Percentiles rank a stretch among this genome's conserved stretches.
phyloP scores from a whole-genome alignment of 768 basidiomycete genomes.

The Chiua virens region DNA sequence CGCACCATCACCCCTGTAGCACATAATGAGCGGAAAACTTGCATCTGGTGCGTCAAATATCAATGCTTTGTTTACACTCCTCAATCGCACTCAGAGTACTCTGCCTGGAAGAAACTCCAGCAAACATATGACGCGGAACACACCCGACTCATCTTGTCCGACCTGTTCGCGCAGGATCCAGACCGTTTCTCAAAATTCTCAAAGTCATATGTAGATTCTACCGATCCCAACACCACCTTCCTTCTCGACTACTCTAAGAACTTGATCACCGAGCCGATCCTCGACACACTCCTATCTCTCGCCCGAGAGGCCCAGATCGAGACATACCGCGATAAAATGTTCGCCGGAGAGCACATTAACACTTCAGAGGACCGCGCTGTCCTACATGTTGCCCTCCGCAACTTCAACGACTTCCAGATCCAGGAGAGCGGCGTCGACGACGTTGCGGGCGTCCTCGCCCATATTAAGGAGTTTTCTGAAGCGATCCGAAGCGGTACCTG shows the following conservation, averaged over 20 bases:
- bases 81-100: constrained; percentile 59
- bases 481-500: constrained; percentile 82
- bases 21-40: constrained; percentile 60
- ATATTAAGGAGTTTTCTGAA: constrained; percentile 90
- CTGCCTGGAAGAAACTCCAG: constrained; percentile 91
- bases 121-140: constrained; percentile 72
- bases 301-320: constrained; percentile 87
- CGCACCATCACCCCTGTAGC: neutral
- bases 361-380: constrained; percentile 98
- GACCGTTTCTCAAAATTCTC: constrained; percentile 86
- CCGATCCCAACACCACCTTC: constrained; percentile 71
- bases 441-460: constrained; percentile 78
- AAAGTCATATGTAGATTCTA: constrained; percentile 64
- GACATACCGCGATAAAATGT: constrained; percentile 87
- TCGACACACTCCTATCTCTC: constrained; percentile 73
- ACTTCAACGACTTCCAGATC: constrained; percentile 76
- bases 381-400: constrained; percentile 89
- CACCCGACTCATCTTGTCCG: constrained; percentile 78
- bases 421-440: constrained; percentile 79
- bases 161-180: constrained; percentile 90
- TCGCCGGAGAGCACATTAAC: constrained; percentile 95
- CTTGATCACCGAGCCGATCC: constrained; percentile 83
- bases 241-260: constrained; percentile 98
- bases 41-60: constrained; percentile 48
- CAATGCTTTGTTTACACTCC: neutral